A percentile compares a stretch with the other conserved stretches of the same genome.
These are phyloP conservation scores for Leccinum olivaceopallidum DNA, from an alignment of 768 basidiomycete genomes.

Conservation along the genomic window DNA sequence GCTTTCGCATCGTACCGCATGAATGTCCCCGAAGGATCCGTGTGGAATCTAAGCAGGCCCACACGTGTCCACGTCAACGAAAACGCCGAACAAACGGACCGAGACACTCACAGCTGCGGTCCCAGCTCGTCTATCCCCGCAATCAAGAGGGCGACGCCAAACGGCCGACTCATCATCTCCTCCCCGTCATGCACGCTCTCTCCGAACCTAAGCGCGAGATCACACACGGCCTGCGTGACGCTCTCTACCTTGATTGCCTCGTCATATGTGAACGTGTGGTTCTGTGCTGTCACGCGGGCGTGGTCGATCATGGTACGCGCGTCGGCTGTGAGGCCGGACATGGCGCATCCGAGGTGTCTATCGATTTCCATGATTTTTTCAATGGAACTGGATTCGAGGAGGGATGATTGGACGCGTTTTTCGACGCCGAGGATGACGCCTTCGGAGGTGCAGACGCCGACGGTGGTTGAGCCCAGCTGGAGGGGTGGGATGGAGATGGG, in stretches of 20 bases:
- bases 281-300: conserved; percentile 93
- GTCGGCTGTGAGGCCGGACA: conserved; percentile 97
- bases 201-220: conserved; percentile 94
- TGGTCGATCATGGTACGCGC: conserved; percentile 99
- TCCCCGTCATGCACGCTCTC: conserved; percentile 99
- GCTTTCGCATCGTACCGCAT: conserved; percentile 98
- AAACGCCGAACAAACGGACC: not conserved
- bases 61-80: conserved; percentile 3
- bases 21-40: conserved; percentile 98
- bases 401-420: conserved; percentile 96
- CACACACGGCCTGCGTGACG: conserved; percentile 96
- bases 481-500: conserved; percentile 9
- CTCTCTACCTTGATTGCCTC: conserved; percentile 97
- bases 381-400: conserved; percentile 93
- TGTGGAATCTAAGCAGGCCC: conserved; percentile 74
- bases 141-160: conserved; percentile 96
- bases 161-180: conserved; percentile 98
- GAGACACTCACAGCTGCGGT: conserved; percentile 81
- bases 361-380: conserved; percentile 99
- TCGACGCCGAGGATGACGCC: conserved; percentile 96
- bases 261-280: conserved; percentile 96
- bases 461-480: conserved; percentile 96
- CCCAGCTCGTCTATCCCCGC: conserved; percentile 97
- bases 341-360: conserved; percentile 92
- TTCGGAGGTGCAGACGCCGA: conserved; percentile 88